A percentile compares a stretch with the other conserved stretches of the same genome.
Conservation (phyloP, 345 rosid genomes). For the Arabidopsis arenosa region DNA sequence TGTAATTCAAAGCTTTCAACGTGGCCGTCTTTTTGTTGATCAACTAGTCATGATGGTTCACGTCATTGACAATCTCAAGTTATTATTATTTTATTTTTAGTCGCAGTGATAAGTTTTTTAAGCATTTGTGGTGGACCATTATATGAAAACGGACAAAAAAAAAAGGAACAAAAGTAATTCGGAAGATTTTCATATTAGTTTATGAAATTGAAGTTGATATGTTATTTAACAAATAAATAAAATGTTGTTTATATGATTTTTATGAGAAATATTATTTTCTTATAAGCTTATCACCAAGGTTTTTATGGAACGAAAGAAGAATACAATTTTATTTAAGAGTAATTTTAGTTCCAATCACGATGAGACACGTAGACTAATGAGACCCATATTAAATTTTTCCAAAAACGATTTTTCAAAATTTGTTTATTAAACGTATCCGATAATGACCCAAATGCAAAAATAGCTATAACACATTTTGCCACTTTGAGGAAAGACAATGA, state of each 20-base stretch:
- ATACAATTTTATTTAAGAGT: neutral
- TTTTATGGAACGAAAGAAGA: neutral
- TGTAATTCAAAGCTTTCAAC: slow-evolving; percentile 34
- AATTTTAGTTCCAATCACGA: neutral
- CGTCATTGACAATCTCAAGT: slow-evolving; percentile 43
- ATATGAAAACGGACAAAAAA: slow-evolving; percentile 16
- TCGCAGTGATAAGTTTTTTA: slow-evolving; percentile 8
- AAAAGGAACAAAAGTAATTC: slow-evolving; percentile 6
- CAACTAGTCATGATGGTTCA: slow-evolving; percentile 19
- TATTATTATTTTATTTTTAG: neutral
- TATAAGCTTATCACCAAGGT: neutral
- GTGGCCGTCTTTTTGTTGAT: slow-evolving; percentile 44
- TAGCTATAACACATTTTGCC: neutral
- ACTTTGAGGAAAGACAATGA: neutral
- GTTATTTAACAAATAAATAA: neutral
- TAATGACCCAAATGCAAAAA: neutral
- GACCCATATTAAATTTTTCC: neutral
- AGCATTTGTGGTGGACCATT: slow-evolving; percentile 35
- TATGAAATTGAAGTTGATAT: slow-evolving; percentile 4
- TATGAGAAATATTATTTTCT: neutral
- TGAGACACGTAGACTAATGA: no score
- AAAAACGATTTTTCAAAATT: neutral
- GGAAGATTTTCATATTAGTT: neutral
- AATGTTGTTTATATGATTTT: neutral
- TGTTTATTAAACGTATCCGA: neutral